Evolutionary conservation across 2,329 filamentous ascomycete genomes (phyloP), one percentile per base, ranked within the genome.

Genomic region (Trichothecium roseum): DNA sequence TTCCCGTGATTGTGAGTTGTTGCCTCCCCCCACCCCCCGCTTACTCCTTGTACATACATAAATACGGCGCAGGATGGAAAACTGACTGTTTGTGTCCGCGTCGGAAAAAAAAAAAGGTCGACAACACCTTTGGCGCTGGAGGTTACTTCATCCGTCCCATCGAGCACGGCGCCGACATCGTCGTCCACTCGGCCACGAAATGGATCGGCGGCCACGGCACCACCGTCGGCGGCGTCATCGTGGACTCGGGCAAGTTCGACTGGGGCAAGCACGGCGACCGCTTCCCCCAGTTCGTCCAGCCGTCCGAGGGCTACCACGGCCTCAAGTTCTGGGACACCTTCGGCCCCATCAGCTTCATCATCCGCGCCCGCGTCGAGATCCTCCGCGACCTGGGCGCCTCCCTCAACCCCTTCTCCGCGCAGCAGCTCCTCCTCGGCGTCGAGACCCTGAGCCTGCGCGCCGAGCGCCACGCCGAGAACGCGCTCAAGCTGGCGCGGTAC

Each of bases 131-230:
- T 50, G 89, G 88, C 32, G 88, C 88, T 10, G 88, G 88, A 40
- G 88, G 89, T 34, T 95, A 84, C 69, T 93, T 85, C 57, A 68
- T 81, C 46, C 78, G 82, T 6, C 88, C 88, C 28, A 89, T 95
- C 49, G 80, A 88, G 17, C 83, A 94, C 58, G 20, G 88, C 37
- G 88, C 84, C 43, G 88, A 95, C 54, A 94, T 95, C 41, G 81
- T 95, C 35, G 84, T 94, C 17, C 87, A 95, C 69, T 91, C 84
- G 28, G 87, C 87, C 9, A 94, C 88, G 39, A 95, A 95, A 62
- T 95, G 88, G 88, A 95, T 96, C 43, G 88, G 88, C 38, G 88
- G 88, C 29, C 89, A 96, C 59, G 89, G 88, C 41, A 94, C 88
- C 28, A 94, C 88, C 18, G 84, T 95, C 45, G 88, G 73, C 39